Base-by-base conservation (phyloP, 176 grass and related monocot genomes). In the Chrysopogon serrulatus region DNA sequence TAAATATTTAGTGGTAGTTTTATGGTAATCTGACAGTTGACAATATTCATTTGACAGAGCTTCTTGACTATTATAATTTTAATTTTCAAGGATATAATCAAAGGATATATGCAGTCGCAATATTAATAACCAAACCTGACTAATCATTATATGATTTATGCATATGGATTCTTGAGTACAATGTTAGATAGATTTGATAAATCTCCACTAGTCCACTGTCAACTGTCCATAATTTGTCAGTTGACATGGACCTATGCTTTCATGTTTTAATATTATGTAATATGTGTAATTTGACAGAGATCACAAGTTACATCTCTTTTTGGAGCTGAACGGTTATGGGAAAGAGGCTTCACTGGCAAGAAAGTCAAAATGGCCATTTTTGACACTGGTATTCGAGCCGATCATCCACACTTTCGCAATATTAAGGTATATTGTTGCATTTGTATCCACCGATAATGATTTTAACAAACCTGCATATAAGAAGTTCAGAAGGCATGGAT, bases 331-430 rank as follows among this genome's bases (percentile, higher is more conserved):
- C 79, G 85, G 82, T 86, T 98, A 47, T 98, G 93, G 96, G 83
- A 37, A 51, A 94, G 87, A 89, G 96, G 93, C 6, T 96, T 90
- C 79, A 98, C 91, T 68, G 93, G 93, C 84, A 83, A 47, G 39
- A 96, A 94, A 87, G 96, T 98, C 53, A 98, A 94, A 85, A 98
- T 98, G 93, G 96, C 96, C 65, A 98, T 98, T 89, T 98, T 98
- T 88, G 96, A 98, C 73, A 98, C 96, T 68, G 96, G 93, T 74
- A 98, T 98, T 83, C 93, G 96, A 49, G 91, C 91, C 14, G 85
- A 98, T 73, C 96, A 98, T 39, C 96, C 91, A 40, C 96, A 98
- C 75, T 98, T 98, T 74, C 90, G 93, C 34, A 98, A 98, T 86
- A 98, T 98, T 87, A 98, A 96, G 96, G 96, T 98, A 93, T 76